Base-by-base conservation (phyloP, 1,284 basidiomycete genomes). In the Cryptococcus floricola region DNA sequence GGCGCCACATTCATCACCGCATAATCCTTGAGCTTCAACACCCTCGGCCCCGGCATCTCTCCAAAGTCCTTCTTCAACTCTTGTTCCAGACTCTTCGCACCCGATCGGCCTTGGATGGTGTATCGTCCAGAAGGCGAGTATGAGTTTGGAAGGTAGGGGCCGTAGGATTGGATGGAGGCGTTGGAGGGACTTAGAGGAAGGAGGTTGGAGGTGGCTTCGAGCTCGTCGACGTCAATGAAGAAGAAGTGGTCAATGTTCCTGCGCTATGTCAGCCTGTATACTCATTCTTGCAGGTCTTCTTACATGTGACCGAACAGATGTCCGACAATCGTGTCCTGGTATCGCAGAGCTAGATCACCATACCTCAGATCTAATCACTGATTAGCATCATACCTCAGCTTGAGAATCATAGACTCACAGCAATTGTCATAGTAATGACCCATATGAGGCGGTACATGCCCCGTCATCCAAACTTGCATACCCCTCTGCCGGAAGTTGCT, bases 271-370 rank as follows among this genome's bases (percentile, higher is more conserved):
- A 39, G 34, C 16, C 5, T 5, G 9, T 27, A 8, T 45, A 12
- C 12, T 25, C 13, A 19, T 10, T 39, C 10, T 5, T 43, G 39
- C 31, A 39, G 50, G 23, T 23, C 60, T 14, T 76, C 78, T 65
- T 76, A 81, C 80, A 81, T 80, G 61, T 83, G 82, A 0, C 93
- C 93, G 64, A 83, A 97, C 39, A 94, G 80, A 77, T 94, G 90
- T 0, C 90, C 91, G 27, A 96, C 80, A 60, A 96, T 88, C 7
- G 89, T 93, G 73, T 94, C 91, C 74, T 95, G 91, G 76, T 84
- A 95, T 54, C 88, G 80, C 58, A 95, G 78, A 18, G 87, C 82
- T 54, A 95, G 77, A 70, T 94, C 89, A 25, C 85, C 85, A 71
- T 94, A 97, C 50, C 87, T 83, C 58, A 86, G 81, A 73, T 88